Base-by-base conservation (phyloP, 176 grass and related monocot species). In the maize (Zea mays) region DNA sequence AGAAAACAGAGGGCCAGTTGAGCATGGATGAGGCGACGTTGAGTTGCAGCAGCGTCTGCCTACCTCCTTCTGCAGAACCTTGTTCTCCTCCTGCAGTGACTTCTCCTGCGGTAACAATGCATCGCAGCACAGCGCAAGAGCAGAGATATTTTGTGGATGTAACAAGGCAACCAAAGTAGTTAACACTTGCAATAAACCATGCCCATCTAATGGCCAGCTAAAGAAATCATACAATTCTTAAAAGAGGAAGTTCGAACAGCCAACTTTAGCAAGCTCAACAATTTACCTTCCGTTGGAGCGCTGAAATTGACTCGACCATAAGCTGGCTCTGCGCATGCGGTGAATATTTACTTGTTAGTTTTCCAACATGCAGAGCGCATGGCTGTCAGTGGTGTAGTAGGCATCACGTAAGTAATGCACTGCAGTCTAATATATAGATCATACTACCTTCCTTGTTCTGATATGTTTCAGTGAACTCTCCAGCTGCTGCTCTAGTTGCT, bases 391-490 rank as follows among this genome's bases (percentile, higher is more conserved):
- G 21, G 4, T 4, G 9, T 27, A 33, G 57, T 56, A 71, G 38
- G 39, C 15, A 35, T 7, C 19, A 74, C 45, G 55, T 8, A 73
- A 69, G 17, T 64, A 7, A 15, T 11, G 36, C 21, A 57, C 12
- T 13, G 36, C 19, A 16, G 38, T 16, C 10, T 27, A 13, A 42
- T 33, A 55, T 51, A 52, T 13, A 78, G 16, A 38, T 55, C 13
- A 54, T 11, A 51, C 43, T 82, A 97, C 93, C 90, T 97, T 97
- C 81, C 85, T 84, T 61, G 82, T 73, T 84, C 93, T 73, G 67
- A 97, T 90, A 70, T 92, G 87, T 65, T 97, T 97, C 50, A 97
- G 74, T 21, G 93, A 93, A 80, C 57, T 85, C 73, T 93, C 90
- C 41, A 97, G 73, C 68, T 97, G 87, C 63, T 80, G 85, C 69